Percentiles rank a stretch among this genome's conserved stretches.
These are phyloP conservation scores for Aspergillus panamensis DNA, from an alignment of 495 filamentous ascomycete genomes.

Conservation along the genomic window DNA sequence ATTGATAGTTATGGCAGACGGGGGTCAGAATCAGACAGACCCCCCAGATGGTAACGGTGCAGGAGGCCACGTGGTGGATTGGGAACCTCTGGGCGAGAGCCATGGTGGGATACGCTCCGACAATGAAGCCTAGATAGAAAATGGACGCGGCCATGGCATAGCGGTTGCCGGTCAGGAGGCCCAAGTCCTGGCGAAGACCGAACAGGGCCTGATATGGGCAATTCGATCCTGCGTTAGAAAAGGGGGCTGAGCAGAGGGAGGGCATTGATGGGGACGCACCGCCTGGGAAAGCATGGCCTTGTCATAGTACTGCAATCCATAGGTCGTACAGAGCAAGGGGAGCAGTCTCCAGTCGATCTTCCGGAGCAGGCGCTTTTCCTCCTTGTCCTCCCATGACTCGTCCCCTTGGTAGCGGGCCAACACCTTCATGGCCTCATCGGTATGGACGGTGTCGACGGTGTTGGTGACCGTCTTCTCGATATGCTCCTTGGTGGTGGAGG, in stretches of 20 bases:
- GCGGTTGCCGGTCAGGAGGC: conserved; percentile 34
- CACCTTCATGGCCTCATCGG: conserved; percentile 46
- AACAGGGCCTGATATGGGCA: conserved; percentile 29
- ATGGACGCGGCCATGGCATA: conserved; percentile 40
- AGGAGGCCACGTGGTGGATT: conserved; percentile 42
- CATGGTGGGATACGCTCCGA: conserved; percentile 44
- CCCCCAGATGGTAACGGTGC: conserved; percentile 35
- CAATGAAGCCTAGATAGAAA: conserved; percentile 49
- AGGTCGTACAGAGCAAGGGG: conserved; percentile 34
- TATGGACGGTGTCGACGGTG: conserved; percentile 39
- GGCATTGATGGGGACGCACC: conserved; percentile 26
- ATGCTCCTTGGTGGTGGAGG: conserved; percentile 10
- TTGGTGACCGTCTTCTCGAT: conserved; percentile 15
- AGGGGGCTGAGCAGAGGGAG: conserved; percentile 17
- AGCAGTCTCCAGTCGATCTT: conserved; percentile 49
- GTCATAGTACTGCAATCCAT: conserved; percentile 47
- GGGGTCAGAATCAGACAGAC: conserved; percentile 36
- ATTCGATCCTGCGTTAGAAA: background rate
- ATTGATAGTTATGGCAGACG: conserved; percentile 33
- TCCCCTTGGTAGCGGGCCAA: conserved; percentile 38
- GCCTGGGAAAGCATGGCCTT: conserved; percentile 51
- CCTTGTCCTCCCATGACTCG: conserved; percentile 38
- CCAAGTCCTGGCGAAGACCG: conserved; percentile 35
- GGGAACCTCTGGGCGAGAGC: conserved; percentile 42
- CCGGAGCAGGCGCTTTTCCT: conserved; percentile 41